A percentile compares a stretch with the other conserved stretches of the same genome.
phyloP scores from a whole-genome alignment of 2,329 filamentous ascomycete genomes.

The Colletotrichum orchidophilum region DNA sequence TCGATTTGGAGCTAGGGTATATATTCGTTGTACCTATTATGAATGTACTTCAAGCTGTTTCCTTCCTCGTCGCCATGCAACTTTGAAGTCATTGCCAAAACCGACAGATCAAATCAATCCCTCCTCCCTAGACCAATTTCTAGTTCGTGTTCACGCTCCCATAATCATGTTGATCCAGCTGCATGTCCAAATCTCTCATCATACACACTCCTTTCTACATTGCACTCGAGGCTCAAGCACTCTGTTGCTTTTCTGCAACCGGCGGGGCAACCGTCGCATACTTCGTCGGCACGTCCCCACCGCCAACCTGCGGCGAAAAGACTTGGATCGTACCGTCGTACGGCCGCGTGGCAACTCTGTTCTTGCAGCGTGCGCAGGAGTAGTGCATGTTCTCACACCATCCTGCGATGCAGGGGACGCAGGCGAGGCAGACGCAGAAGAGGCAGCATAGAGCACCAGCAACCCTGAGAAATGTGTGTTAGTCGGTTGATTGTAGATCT shows the following conservation, averaged over 20 bases:
- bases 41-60: no score
- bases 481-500: not conserved
- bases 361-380: conserved; percentile 42
- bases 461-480: conserved; percentile 33
- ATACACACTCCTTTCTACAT: not conserved
- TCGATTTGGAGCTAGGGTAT: no score
- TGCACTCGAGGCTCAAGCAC: not conserved
- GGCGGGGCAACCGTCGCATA: conserved; percentile 4
- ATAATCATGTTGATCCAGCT: not conserved
- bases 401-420: conserved; percentile 42
- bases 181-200: not conserved
- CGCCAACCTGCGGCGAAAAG: conserved; percentile 33
- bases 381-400: conserved; percentile 45
- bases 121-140: not conserved
- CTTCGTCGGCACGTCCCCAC: not conserved
- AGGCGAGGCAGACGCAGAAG: conserved; percentile 44
- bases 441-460: conserved; percentile 42
- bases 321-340: conserved; percentile 37
- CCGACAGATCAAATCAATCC: not conserved
- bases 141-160: not conserved
- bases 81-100: no score
- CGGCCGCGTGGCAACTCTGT: conserved; percentile 39
- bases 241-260: conserved; percentile 5
- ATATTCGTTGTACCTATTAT: no score
- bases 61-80: no score